Evolutionary conservation across 2,329 filamentous ascomycete genomes (phyloP).

Genomic region (Aspergillus uvarum): DNA sequence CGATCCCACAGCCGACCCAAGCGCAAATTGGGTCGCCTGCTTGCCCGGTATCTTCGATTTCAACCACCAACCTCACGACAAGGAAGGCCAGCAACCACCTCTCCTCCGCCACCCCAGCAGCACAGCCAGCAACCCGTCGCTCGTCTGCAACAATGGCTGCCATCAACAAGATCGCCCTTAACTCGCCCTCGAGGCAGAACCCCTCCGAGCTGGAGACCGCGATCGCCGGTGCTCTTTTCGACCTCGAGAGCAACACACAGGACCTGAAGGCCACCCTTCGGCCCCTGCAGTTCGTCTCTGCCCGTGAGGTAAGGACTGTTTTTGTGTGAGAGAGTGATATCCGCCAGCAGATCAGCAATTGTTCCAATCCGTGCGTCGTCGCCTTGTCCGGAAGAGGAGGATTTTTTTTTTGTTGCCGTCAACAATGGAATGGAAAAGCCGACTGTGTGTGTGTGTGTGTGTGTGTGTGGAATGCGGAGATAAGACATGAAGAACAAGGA

Average conservation of each 20-base stretch:
- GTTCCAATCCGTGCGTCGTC: no score
- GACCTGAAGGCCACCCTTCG: slow-evolving; percentile 96
- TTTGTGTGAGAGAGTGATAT: slow-evolving; percentile 10
- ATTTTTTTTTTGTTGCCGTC: neutral
- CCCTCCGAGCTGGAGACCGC: slow-evolving; percentile 96
- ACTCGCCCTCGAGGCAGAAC: slow-evolving; percentile 93
- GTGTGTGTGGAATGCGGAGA: neutral
- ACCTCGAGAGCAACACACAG: slow-evolving; percentile 98
- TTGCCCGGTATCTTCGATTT: slow-evolving; percentile 17
- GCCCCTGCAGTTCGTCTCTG: slow-evolving; percentile 97
- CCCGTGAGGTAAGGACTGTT: slow-evolving; percentile 83
- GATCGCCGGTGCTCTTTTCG: slow-evolving; percentile 96
- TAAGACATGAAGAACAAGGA: neutral
- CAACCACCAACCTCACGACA: slow-evolving; percentile 28
- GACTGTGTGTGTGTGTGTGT: no score
- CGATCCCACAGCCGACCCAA: slow-evolving; percentile 28
- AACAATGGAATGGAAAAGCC: neutral
- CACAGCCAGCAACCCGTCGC: slow-evolving; percentile 39
- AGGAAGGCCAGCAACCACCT: slow-evolving; percentile 32
- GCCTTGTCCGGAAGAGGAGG: neutral
- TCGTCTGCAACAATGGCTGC: slow-evolving; percentile 64
- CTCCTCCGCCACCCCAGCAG: slow-evolving; percentile 28
- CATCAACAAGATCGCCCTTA: slow-evolving; percentile 97
- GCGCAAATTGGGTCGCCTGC: slow-evolving; percentile 20
- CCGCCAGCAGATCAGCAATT: neutral